Evolutionary conservation across 1,284 basidiomycete species (phyloP), one percentile per base, ranked within the genome.

Genomic region (Pseudozyma sp.): DNA sequence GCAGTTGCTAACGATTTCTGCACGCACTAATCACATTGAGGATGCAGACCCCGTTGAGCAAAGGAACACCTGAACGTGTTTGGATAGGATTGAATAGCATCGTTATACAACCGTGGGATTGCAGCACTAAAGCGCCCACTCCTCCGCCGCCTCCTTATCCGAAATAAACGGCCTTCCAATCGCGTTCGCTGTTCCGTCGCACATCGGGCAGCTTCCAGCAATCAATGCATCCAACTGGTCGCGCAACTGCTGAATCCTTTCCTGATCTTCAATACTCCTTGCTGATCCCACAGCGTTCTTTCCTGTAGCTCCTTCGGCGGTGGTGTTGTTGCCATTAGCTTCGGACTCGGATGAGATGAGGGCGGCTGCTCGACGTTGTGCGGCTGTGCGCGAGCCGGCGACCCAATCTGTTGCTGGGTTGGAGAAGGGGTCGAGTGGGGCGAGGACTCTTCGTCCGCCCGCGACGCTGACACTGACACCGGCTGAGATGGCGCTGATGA

Each of bases 171-270:
- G 79, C 31, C 70, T 35, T 1, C 68, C 71, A 35, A 84, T 70
- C 2, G 80, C 78, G 14, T 75, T 77, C 5, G 80, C 77, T 10
- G 69, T 66, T 0, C 77, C 78, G 25, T 81, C 77, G 70, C 83
- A 84, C 39, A 80, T 62, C 1, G 76, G 76, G 42, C 83, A 84
- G 34, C 75, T 75, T 38, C 76, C 79, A 1, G 83, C 83, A 8
- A 85, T 76, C n/a, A 85, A 62, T 4, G 78, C 61, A 45, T 84
- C 83, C 44, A 85, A 59, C 64, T 85, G 82, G 38, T 75, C 69
- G 16, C 81, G 70, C 31, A 83, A 55, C 53, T 77, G 75, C 53
- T 82, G 80, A 18, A 81, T 65, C 39, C 69, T 52, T 44, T 81
- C 67, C 48, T 78, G 67, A 45, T 79, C 78, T 42, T 78, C 80